These are phyloP conservation scores for Papiliotrema flavescens DNA, from an alignment of 1,284 basidiomycete species.

Conservation along the genomic window DNA sequence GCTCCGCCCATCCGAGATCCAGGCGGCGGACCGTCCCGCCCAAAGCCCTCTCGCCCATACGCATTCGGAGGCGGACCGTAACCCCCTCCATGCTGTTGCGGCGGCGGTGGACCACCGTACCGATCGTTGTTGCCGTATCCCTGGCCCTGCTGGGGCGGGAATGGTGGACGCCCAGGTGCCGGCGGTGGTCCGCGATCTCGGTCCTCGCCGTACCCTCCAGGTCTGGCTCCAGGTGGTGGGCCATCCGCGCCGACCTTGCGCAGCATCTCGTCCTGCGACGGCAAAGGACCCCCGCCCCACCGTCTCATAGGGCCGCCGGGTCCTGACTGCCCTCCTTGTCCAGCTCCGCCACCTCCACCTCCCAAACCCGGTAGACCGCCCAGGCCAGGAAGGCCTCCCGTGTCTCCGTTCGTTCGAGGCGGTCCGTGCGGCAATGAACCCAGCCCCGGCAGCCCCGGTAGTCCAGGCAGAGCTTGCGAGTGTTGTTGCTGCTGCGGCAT, in stretches of 20 bases:
- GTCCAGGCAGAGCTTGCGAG: neutral
- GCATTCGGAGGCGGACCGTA: conserved; percentile 10
- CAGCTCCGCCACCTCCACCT: conserved; percentile 1
- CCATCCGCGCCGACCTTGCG: conserved; percentile 17
- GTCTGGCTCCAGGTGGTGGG: conserved; percentile 18
- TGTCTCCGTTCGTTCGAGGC: neutral
- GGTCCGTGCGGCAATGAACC: neutral
- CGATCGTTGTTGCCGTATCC: neutral
- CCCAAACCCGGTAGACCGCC: conserved; percentile 27
- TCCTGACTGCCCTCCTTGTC: conserved; percentile 5
- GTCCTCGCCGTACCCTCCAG: conserved; percentile 4
- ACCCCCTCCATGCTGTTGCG: neutral
- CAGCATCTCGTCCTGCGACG: conserved; percentile 50
- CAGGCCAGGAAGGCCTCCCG: conserved; percentile 1
- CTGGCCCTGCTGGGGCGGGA: neutral
- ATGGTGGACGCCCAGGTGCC: neutral
- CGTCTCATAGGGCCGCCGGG: neutral
- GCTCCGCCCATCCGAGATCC: neutral
- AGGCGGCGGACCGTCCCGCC: neutral
- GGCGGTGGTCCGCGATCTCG: neutral
- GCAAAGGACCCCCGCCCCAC: conserved; percentile 21
- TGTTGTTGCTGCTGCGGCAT: neutral
- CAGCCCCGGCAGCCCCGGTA: conserved; percentile 24
- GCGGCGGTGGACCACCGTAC: neutral
- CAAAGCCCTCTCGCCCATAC: conserved; percentile 2